Evolutionary conservation across 306 rosid genomes (phyloP), one percentile per base, ranked within the genome.

Genomic region (Luffa aegyptiaca): DNA sequence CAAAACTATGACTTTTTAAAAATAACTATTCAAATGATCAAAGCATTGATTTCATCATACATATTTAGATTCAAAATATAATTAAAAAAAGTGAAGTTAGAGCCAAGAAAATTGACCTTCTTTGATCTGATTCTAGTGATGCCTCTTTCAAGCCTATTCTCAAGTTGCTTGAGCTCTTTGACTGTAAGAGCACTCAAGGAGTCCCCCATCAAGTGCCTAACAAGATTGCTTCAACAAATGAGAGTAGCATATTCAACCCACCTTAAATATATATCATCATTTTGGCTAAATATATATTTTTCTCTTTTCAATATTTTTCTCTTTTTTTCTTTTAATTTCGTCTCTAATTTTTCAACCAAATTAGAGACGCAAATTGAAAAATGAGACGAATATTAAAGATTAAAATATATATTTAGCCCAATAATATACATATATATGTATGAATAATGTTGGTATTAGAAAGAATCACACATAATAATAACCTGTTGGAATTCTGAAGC

Each of bases 401-500:
- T 8, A 39, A 66, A 39, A 8, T 18, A 66, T 66, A 66, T 39
- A 66, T 66, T 66, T 66, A 66, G 73, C 49, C 73, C 31, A 39
- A 39, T 41, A 66, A 17, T 39, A 42, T 66, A 41, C 18, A 39
- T 3, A 21, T 26, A 45, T 39, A 45, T 45, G 1, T 18, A 13
- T 63, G 44, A 36, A 33, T 14, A 26, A 26, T 26, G 31, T 16
- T 2, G 4, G 33, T 8, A 17, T 21, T 41, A 4, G 44, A 10
- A 69, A 42, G 35, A n/a, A 20, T 18, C 37, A 4, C 8, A 20
- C 0, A 69, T 66, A 66, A 18, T 66, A 70, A 44, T 20, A 49
- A 94, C 98, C 97, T 92, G 87, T 95, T 91, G 36, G 93, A 95
- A 86, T 93, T 92, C 83, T 95, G 97, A 85, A 95, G 88, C 95